Base-by-base conservation (phyloP, 768 basidiomycete genomes). In the Floccularia luteovirens region DNA sequence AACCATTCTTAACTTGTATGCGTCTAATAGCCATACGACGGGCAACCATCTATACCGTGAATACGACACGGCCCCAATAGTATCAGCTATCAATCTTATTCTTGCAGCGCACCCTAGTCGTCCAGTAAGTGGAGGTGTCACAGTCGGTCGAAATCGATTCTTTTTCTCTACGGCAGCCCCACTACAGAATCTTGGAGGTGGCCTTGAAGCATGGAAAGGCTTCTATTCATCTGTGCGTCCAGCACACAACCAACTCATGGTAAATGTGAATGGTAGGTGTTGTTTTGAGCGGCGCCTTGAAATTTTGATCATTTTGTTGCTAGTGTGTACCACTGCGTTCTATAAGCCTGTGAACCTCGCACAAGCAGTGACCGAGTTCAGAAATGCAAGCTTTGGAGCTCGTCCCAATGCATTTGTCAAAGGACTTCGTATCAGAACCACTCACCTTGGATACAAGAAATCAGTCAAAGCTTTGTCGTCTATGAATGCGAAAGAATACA, bases 361-460 rank as follows among this genome's bases (percentile, higher is more conserved):
- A 0, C 54, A 74, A 0, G 78, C 79, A 2, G 71, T 90, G 58
- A 48, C 52, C 1, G 67, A 65, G 1, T 90, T 85, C 51, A 46
- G 52, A 19, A 48, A 65, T 1, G 66, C 70, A 3, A 77, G 72
- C 43, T 80, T 75, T 45, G 77, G 78, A 10, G 84, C 76, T 2
- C 72, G 77, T 19, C 52, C 68, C 24, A 64, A 64, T n/a, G 74
- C 60, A 0, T 90, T 87, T 47, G 79, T 74, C 28, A 76, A 68
- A 43, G 73, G 82, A 5, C 69, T 89, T 2, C 66, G 88, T 27
- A 62, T 90, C 34, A 68, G 66, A 53, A 76, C 85, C 1, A 69
- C 57, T 2, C 86, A 90, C 58, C 66, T 90, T 11, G 76, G 77
- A n/a, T 82, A 87, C 50, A 75, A 65, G 52, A 90, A 87, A 60